phyloP scores from a whole-genome alignment of 345 rosid species.

The Gossypium anomalum region DNA sequence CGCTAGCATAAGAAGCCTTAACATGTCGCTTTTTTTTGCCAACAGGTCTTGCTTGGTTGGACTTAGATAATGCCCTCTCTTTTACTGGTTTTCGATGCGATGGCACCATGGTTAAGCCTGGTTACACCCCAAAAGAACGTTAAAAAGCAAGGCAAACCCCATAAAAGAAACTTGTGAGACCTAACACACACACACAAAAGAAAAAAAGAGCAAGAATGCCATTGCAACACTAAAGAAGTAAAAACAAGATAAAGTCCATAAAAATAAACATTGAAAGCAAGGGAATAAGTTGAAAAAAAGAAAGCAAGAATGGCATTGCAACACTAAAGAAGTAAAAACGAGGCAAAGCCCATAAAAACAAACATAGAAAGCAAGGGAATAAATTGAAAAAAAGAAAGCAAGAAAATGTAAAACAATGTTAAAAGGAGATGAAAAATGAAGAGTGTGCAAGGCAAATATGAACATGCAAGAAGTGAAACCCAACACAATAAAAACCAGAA shows the following conservation, averaged over 20 bases:
- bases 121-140: not conserved
- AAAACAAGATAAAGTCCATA: too few relatives aligned
- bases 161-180: not conserved
- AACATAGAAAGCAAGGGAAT: too few relatives aligned
- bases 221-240: too few relatives aligned
- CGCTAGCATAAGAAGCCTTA: not conserved
- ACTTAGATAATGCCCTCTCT: not conserved
- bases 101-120: not conserved
- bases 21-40: not conserved
- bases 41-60: not conserved
- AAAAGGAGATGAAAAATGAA: too few relatives aligned
- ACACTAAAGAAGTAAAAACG: not conserved
- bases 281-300: too few relatives aligned
- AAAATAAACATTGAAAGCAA: too few relatives aligned
- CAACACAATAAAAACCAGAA: too few relatives aligned
- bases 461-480: too few relatives aligned
- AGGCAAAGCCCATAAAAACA: not conserved
- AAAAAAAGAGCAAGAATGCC: too few relatives aligned
- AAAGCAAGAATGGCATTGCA: not conserved
- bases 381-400: not conserved
- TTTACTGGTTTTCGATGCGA: not conserved
- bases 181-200: too few relatives aligned
- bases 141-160: not conserved
- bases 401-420: not conserved
- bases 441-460: too few relatives aligned